Evolutionary conservation across 2,329 filamentous ascomycete species (phyloP).

Genomic region (Paecilomyces niveus): DNA sequence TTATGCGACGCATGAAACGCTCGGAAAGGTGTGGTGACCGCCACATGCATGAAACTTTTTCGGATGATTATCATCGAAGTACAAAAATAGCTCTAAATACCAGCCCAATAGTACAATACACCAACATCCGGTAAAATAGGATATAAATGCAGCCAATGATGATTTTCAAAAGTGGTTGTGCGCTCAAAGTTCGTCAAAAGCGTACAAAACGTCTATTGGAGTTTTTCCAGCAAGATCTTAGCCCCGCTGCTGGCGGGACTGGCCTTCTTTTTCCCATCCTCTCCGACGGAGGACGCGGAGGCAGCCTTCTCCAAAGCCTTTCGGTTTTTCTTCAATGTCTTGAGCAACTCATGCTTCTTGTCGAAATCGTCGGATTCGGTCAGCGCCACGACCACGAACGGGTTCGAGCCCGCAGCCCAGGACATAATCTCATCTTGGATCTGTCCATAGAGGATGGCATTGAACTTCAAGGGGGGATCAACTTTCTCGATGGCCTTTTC

Average conservation of each 20-base stretch:
- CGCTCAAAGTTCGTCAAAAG: background rate
- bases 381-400: slow-evolving; percentile 77
- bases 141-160: background rate
- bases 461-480: slow-evolving; percentile 73
- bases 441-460: slow-evolving; percentile 69
- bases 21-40: background rate
- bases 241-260: slow-evolving; percentile 41
- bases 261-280: slow-evolving; percentile 33
- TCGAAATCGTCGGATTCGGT: slow-evolving; percentile 68
- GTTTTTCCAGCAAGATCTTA: slow-evolving; percentile 31
- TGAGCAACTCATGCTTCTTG: slow-evolving; percentile 59
- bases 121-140: background rate
- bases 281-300: slow-evolving; percentile 45
- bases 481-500: slow-evolving; percentile 63
- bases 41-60: background rate
- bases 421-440: slow-evolving; percentile 67
- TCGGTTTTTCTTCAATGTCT: slow-evolving; percentile 65
- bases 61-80: background rate
- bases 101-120: background rate
- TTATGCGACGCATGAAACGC: background rate
- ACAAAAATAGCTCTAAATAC: background rate
- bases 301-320: slow-evolving; percentile 57
- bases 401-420: slow-evolving; percentile 82
- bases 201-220: slow-evolving; percentile 14
- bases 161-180: background rate